Percentiles rank a stretch among this genome's conserved stretches.
Conservation (phyloP, 176 grass and related monocot species). For the Metroxylon sagu region DNA sequence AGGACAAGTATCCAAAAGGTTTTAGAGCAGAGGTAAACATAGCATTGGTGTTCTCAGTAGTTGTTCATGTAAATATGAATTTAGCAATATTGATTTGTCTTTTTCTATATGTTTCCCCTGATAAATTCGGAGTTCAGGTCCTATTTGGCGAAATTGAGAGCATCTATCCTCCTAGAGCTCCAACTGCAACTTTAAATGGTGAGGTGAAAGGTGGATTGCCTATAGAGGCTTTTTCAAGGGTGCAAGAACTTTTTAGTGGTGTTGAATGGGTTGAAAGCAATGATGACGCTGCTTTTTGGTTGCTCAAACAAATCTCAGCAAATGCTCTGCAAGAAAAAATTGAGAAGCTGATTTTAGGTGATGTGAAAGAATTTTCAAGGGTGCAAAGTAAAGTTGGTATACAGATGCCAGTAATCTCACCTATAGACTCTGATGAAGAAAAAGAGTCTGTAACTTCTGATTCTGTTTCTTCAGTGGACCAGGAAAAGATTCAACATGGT, state of each 20-base stretch:
- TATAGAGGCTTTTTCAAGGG: conserved; percentile 90
- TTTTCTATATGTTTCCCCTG: no score
- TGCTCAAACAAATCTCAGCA: conserved; percentile 91
- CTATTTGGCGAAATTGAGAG: conserved; percentile 87
- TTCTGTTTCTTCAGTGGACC: conserved; percentile 62
- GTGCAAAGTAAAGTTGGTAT: conserved; percentile 61
- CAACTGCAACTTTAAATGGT: conserved; percentile 65
- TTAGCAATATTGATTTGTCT: no score
- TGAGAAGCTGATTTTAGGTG: conserved; percentile 80
- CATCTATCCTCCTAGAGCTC: conserved; percentile 66
- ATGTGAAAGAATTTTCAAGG: conserved; percentile 66
- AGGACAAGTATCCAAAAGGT: conserved; percentile 62
- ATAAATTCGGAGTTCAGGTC: conserved; percentile 38
- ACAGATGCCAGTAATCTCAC: conserved; percentile 59
- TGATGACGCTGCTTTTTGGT: conserved; percentile 79
- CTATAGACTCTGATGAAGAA: conserved; percentile 91
- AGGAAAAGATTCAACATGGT: conserved; percentile 55
- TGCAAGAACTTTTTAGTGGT: conserved; percentile 93
- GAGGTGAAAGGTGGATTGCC: conserved; percentile 92
- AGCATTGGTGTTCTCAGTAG: background rate
- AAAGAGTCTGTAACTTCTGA: conserved; percentile 86
- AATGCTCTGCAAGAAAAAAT: conserved; percentile 83
- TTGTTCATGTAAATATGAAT: no score
- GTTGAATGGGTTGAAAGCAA: conserved; percentile 83
- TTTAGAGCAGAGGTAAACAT: conserved; percentile 84